phyloP scores from a whole-genome alignment of 2,329 filamentous ascomycete genomes.

The Cryphonectria nitschkei region DNA sequence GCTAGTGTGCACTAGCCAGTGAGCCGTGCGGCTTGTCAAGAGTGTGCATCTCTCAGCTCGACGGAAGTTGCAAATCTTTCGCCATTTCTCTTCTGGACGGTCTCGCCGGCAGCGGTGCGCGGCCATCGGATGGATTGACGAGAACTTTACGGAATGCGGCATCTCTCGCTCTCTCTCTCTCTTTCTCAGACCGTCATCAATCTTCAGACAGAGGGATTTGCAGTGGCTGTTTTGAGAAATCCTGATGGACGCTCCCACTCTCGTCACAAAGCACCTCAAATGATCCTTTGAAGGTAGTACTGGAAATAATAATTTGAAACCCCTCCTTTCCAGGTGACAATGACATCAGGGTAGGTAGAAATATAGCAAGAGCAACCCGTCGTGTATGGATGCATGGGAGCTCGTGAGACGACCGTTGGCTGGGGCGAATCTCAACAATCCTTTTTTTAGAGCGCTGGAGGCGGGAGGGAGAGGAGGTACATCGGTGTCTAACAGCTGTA shows the following conservation, averaged over 20 bases:
- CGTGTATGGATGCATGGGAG: background rate
- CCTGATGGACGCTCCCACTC: background rate
- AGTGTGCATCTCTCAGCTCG: background rate
- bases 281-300: background rate
- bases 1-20: background rate
- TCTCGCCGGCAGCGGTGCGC: slow-evolving; percentile 3
- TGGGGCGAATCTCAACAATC: slow-evolving; percentile 2
- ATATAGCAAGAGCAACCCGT: background rate
- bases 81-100: slow-evolving; percentile 5
- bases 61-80: background rate
- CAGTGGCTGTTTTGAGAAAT: background rate
- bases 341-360: slow-evolving; percentile 17
- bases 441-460: background rate
- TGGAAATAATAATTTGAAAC: background rate
- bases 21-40: background rate
- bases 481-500: slow-evolving; percentile 1
- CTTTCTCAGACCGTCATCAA: too few relatives aligned
- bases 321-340: slow-evolving; percentile 13
- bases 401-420: background rate
- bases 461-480: slow-evolving; percentile 4
- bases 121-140: slow-evolving; percentile 7
- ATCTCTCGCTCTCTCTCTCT: background rate
- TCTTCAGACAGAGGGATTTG: background rate
- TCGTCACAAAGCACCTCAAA: background rate
- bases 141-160: slow-evolving; percentile 17